Evolutionary conservation across 441 rosid species (phyloP), one percentile per base, ranked within the genome.

Genomic region (Flueggea neowawraea): DNA sequence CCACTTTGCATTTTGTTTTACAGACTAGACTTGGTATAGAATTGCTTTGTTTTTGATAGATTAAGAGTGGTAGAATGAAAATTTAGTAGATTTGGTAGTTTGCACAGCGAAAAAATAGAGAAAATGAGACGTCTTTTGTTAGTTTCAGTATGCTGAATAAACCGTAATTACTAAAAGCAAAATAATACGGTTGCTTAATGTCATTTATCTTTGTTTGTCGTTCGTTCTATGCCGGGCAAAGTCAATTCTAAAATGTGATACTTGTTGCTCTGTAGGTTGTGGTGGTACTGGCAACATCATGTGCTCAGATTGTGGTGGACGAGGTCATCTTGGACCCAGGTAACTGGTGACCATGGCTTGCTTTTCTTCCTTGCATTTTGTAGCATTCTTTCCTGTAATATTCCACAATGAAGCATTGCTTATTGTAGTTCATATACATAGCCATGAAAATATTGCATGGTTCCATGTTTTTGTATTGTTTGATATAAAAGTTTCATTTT

Each of bases 251-350:
- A 65, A 2, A 64, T 58, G 6, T 61, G 50, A 47, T 12, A n/a
- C 61, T 54, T 56, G 67, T 48, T n/a, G 5, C 45, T 33, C 28
- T 82, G 59, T 65, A 95, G 98, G 96, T 67, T 95, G 95, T 66
- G 97, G 99, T 62, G 97, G 98, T 73, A 82, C 80, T 6, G 98
- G 98, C 33, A 91, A 91, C 74, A 83, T 77, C 33, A 86, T 91
- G 97, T 91, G 98, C 63, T 75, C 83, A 54, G 81, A 76, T 54
- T 95, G 99, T 69, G 97, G 92, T 11, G 97, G 97, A 33, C 84
- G 89, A 36, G 97, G 97, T 67, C 89, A 89, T 74, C 58, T 78
- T 41, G 83, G 90, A 65, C 66, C 67, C 36, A 74, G 69, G 52
- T 79, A 76, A 76, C 58, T 70, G 66, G 28, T 2, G 28, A 6